Percentiles rank a stretch among this genome's conserved stretches.
phyloP scores from a whole-genome alignment of 257 asterid species.

The Echites panduratus region DNA sequence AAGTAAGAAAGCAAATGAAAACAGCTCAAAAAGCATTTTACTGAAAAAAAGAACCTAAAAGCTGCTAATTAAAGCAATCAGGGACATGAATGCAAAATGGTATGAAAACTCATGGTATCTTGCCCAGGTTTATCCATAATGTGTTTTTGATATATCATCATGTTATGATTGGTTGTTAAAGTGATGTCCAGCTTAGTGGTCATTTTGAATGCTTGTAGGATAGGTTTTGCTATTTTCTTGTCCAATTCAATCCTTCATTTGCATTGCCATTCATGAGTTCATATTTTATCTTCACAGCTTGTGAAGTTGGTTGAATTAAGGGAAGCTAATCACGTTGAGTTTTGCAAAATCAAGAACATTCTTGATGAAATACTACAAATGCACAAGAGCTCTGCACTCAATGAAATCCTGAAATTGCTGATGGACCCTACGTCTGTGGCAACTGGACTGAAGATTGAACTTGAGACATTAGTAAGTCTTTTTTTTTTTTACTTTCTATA shows the following conservation, averaged over 20 bases:
- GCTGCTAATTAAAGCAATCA: background rate
- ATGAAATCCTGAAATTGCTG: constrained; percentile 49
- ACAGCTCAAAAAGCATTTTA: background rate
- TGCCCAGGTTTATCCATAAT: background rate
- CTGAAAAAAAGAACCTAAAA: background rate
- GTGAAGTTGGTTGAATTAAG: constrained; percentile 92
- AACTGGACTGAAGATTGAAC: constrained; percentile 78
- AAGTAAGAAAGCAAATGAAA: background rate
- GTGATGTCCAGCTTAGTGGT: background rate
- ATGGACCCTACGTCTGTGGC: constrained; percentile 94
- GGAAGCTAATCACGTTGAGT: constrained; percentile 95
- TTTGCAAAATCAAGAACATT: constrained; percentile 73
- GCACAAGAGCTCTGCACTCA: constrained; percentile 54
- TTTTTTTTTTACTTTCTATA: background rate
- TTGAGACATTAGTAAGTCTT: constrained; percentile 68
- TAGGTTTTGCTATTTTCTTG: background rate
- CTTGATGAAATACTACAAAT: constrained; percentile 69
- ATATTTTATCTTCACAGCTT: constrained; percentile 45
- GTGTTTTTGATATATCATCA: background rate
- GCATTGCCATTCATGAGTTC: background rate
- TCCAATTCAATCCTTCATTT: background rate
- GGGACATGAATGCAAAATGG: background rate
- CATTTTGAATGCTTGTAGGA: background rate
- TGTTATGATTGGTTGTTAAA: background rate
- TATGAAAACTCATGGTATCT: background rate